Evolutionary conservation across 345 rosid genomes (phyloP).

Genomic region (Citrus reticulata): DNA sequence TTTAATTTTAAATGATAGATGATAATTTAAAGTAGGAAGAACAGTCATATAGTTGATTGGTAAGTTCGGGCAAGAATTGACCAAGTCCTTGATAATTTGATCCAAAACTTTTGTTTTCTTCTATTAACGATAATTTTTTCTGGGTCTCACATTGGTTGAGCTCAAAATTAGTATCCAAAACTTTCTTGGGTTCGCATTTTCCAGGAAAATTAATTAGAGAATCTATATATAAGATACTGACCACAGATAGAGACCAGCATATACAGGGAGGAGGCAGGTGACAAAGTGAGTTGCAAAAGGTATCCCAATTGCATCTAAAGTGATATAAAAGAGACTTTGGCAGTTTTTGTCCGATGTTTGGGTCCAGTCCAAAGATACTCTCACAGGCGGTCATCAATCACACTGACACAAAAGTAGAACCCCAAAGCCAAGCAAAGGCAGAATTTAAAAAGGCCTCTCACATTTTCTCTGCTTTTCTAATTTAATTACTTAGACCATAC

Average conservation of each 20-base stretch:
- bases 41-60: neutral
- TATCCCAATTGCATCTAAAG: constrained; percentile 10
- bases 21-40: neutral
- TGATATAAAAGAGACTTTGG: neutral
- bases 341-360: constrained; percentile 11
- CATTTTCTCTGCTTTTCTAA: neutral
- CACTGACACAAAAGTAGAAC: too few species aligned
- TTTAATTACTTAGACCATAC: neutral
- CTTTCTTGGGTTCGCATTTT: neutral
- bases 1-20: neutral
- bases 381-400: too few species aligned
- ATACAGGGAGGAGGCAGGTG: neutral
- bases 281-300: constrained; percentile 2
- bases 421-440: too few species aligned
- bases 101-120: neutral
- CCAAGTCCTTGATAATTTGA: neutral
- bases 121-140: too few species aligned
- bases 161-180: too few species aligned
- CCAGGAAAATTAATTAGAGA: neutral
- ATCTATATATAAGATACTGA: neutral
- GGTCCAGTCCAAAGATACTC: constrained; percentile 1
- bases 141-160: too few species aligned
- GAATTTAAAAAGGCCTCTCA: neutral
- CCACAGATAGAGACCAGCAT: neutral
- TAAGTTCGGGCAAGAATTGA: neutral